These are phyloP conservation scores for Pouteria glomerata DNA, from an alignment of 148 eudicot species.

Conservation along the genomic window DNA sequence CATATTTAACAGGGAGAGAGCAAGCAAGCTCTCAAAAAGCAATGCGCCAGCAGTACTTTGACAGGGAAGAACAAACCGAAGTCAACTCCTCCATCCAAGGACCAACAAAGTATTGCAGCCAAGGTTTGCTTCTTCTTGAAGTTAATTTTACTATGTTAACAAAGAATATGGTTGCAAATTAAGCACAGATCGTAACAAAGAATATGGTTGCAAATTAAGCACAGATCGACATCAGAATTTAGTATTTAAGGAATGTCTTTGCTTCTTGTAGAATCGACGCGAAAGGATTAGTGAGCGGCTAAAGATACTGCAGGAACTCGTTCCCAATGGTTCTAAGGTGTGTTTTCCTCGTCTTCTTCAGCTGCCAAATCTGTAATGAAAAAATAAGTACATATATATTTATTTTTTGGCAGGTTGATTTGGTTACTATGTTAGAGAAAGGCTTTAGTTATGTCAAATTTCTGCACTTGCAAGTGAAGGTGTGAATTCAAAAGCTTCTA, in stretches of 20 bases:
- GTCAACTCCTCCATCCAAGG: constrained; percentile 48
- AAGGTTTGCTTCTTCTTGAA: constrained; percentile 49
- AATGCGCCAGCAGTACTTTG: constrained; percentile 45
- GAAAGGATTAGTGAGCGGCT: constrained; percentile 91
- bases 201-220: constrained; percentile 10
- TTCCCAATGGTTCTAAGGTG: constrained; percentile 96
- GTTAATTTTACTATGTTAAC: background rate
- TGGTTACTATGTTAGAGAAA: constrained; percentile 96
- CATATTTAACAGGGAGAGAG: constrained; percentile 51
- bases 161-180: constrained; percentile 2
- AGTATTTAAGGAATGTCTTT: constrained; percentile 9
- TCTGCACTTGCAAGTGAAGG: constrained; percentile 96
- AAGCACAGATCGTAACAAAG: constrained; percentile 11
- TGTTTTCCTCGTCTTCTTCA: background rate
- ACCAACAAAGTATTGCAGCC: constrained; percentile 96
- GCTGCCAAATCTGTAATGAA: background rate
- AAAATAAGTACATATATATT: background rate
- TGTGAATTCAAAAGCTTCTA: constrained; percentile 23
- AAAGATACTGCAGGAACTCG: constrained; percentile 85
- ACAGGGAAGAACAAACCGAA: constrained; percentile 59
- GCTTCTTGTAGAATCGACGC: constrained; percentile 82
- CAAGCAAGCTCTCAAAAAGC: constrained; percentile 65
- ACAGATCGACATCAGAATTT: constrained; percentile 6
- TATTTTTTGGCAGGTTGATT: constrained; percentile 63
- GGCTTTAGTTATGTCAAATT: constrained; percentile 94